Conservation (phyloP, 2,329 filamentous ascomycete species). For the Diaporthe helianthi region DNA sequence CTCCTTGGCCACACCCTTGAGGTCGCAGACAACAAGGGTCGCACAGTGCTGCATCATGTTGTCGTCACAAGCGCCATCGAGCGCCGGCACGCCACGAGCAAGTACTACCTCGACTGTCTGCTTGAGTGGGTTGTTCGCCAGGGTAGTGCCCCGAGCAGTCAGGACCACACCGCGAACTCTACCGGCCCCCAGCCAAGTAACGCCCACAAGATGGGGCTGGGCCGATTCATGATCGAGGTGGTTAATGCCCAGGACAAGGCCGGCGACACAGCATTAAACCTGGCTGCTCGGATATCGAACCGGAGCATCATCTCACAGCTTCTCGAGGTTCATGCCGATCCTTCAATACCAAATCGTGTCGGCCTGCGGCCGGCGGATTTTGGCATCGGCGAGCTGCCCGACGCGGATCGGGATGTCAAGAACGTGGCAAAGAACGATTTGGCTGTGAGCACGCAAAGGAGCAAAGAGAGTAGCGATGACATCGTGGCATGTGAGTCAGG, state of each 20-base stretch:
- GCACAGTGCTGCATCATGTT: conserved; percentile 95
- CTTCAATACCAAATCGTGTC: conserved; percentile 88
- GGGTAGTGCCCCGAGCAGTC: conserved; percentile 56
- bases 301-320: conserved; percentile 96
- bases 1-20: conserved; percentile 90
- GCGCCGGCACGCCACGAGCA: conserved; percentile 86
- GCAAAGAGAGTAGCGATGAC: conserved; percentile 77
- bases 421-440: conserved; percentile 54
- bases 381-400: conserved; percentile 77
- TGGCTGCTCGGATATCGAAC: conserved; percentile 92
- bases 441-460: conserved; percentile 60
- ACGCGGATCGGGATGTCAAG: conserved; percentile 66
- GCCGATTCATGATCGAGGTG: conserved; percentile 94
- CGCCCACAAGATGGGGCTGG: conserved; percentile 79
- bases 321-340: conserved; percentile 91
- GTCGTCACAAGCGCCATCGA: conserved; percentile 96
- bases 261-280: conserved; percentile 93
- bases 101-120: conserved; percentile 94
- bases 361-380: conserved; percentile 93
- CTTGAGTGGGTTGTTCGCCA: conserved; percentile 94
- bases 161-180: conserved; percentile 43
- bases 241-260: conserved; percentile 94
- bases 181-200: conserved; percentile 35
- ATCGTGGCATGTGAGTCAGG: conserved; percentile 75
- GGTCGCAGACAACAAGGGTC: conserved; percentile 84